Evolutionary conservation across 768 basidiomycete species (phyloP).

Genomic region (Suillus americanus): DNA sequence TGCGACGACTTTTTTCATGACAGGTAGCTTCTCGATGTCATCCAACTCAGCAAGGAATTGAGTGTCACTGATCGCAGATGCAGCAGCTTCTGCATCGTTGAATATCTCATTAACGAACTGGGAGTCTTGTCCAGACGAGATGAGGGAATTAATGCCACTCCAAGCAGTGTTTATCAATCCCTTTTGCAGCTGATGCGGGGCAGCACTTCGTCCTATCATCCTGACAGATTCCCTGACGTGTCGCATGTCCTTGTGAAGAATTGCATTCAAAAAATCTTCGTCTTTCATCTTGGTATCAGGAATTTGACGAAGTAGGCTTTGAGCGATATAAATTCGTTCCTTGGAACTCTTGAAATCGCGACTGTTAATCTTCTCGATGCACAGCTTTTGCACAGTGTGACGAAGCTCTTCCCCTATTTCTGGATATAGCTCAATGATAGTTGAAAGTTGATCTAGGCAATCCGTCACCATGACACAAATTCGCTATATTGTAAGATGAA

Average conservation of each 20-base stretch:
- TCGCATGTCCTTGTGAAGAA: constrained; percentile 5
- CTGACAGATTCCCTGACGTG: constrained; percentile 2
- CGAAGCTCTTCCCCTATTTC: constrained; percentile 7
- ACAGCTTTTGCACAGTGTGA: not conserved
- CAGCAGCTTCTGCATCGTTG: not conserved
- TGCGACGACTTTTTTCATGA: not conserved
- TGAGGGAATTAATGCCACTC: not conserved
- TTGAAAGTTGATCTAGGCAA: constrained; percentile 12
- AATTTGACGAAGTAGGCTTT: constrained; percentile 2
- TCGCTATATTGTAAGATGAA: not conserved
- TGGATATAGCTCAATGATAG: constrained; percentile 13
- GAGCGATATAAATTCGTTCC: constrained; percentile 14
- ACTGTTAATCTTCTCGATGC: constrained; percentile 8
- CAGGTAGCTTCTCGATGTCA: constrained; percentile 8
- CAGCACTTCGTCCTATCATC: not conserved
- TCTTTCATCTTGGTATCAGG: not conserved
- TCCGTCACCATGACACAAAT: constrained; percentile 1
- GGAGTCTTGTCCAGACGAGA: not conserved
- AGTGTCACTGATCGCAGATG: constrained; percentile 11
- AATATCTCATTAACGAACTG: constrained; percentile 7
- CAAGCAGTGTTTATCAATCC: not conserved
- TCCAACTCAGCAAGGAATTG: constrained; percentile 15
- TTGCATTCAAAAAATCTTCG: constrained; percentile 1
- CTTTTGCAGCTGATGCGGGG: not conserved
- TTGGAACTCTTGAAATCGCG: constrained; percentile 16